phyloP scores from a whole-genome alignment of 345 rosid species.

The Rhodamnia argentea region DNA sequence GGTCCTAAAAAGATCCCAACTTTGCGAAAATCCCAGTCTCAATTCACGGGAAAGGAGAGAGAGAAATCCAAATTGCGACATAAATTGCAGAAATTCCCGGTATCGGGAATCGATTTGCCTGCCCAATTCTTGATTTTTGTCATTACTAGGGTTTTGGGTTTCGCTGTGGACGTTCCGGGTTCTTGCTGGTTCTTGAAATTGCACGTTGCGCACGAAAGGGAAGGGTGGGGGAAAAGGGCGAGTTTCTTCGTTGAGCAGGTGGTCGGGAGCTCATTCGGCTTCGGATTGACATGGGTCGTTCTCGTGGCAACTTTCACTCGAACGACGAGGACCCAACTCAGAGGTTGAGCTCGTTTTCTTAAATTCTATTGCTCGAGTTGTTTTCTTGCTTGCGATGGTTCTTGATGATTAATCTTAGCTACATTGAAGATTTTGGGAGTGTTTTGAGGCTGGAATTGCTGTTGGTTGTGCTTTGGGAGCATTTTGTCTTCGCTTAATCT shows the following conservation, averaged over 20 bases:
- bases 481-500: neutral
- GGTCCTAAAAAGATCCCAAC: neutral
- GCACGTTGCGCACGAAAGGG: neutral
- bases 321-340: slow-evolving; percentile 87
- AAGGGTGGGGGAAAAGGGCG: neutral
- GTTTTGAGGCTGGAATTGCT: neutral
- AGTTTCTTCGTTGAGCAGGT: neutral
- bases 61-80: neutral
- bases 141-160: neutral
- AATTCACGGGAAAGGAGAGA: neutral
- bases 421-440: neutral
- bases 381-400: neutral
- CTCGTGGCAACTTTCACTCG: slow-evolving; percentile 85
- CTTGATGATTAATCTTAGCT: neutral
- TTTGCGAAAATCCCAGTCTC: neutral
- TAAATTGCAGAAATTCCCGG: neutral
- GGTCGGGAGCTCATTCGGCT: slow-evolving; percentile 6
- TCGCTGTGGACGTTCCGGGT: neutral
- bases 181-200: neutral
- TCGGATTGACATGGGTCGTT: slow-evolving; percentile 66
- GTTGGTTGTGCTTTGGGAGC: neutral
- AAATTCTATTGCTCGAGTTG: neutral
- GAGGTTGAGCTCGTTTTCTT: slow-evolving; percentile 36
- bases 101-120: neutral
- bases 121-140: neutral